Base-by-base conservation (phyloP, 225 moss, liverwort and hornwort species). In the Sphagnum contortum region DNA sequence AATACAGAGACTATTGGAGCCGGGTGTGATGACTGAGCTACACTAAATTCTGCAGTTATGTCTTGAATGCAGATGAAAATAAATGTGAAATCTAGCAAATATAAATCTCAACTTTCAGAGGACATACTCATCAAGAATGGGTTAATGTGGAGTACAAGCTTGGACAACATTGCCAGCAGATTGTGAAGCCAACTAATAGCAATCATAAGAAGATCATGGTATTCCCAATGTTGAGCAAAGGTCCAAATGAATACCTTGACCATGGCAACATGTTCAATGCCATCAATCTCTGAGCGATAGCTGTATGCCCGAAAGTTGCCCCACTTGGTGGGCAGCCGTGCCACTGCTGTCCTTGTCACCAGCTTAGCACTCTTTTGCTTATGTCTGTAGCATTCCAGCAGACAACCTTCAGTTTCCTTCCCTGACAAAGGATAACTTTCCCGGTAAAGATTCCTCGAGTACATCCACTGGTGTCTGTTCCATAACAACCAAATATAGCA, bases 231-330 rank as follows among this genome's bases (percentile, higher is more conserved):
- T 4, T 47, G 45, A 45, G 62, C 48, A 65, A 51, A 67, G 66
- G 48, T 10, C 47, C 71, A 68, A 12, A 68, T 5, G 8, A 64
- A 68, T 75, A 96, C 96, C 90, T 87, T 88, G 69, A 96, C 90
- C 85, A 96, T 74, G 13, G 92, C 96, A 59, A 85, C 68, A 64
- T 98, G 96, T 74, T 98, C 96, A 63, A 92, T 87, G 44, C 92
- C 96, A 86, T 98, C 92, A 51, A 52, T 0, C 52, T 89, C 79
- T 55, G 96, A 89, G 9, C 62, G 72, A 59, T 92, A 98, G 62
- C 92, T 92, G 70, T 82, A 82, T 48, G 77, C 85, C 47, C 91
- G 74, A 66, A 98, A 98, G 61, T 73, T 82, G 47, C 92, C 96
- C 71, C 72, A 88, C 60, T 83, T 83, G 2, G 96, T 98, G 9